phyloP scores from a whole-genome alignment of 331 rosid species.

The Malus hybrid region DNA sequence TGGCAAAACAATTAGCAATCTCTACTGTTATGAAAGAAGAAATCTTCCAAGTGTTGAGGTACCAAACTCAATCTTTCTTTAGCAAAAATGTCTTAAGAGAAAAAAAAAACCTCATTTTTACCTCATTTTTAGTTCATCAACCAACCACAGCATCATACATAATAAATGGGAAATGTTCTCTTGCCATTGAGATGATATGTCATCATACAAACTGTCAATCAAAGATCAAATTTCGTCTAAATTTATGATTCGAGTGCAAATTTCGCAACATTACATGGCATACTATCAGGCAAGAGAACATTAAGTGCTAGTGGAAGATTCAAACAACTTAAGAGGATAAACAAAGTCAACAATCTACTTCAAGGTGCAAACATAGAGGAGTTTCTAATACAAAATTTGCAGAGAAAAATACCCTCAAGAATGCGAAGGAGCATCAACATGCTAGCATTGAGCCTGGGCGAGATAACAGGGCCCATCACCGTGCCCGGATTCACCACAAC shows the following conservation, averaged over 20 bases:
- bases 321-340: not conserved
- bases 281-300: not conserved
- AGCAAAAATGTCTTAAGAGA: not conserved
- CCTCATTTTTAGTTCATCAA: not conserved
- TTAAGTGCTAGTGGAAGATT: not conserved
- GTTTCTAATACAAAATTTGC: not conserved
- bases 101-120: no score
- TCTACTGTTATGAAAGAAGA: no score
- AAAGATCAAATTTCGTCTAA: not conserved
- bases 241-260: not conserved
- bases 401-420: slow-evolving; percentile 49
- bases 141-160: not conserved
- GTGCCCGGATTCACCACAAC: slow-evolving; percentile 90
- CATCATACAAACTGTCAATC: not conserved
- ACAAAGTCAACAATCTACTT: no score
- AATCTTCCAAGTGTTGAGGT: not conserved
- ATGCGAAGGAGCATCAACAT: slow-evolving; percentile 63
- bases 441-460: slow-evolving; percentile 74
- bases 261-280: not conserved
- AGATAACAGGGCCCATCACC: slow-evolving; percentile 69
- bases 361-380: not conserved
- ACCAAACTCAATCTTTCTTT: not conserved
- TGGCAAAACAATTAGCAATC: not conserved
- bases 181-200: not conserved
- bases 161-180: not conserved